phyloP scores from a whole-genome alignment of 805 yeast species.

The Wickerhamiella slavikovae region DNA sequence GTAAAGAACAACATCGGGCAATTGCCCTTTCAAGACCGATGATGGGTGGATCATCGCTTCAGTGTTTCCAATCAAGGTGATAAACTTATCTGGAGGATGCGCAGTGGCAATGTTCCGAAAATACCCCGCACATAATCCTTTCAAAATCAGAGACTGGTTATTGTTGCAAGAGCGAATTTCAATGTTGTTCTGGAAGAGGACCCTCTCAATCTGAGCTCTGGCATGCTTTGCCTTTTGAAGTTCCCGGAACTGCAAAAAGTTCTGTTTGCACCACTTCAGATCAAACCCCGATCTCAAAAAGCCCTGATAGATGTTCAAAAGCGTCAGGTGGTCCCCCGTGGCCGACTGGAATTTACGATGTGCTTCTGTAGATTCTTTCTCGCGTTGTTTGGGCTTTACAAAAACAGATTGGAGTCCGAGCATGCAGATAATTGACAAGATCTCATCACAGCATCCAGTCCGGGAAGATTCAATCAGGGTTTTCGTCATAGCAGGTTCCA shows the following conservation, averaged over 20 bases:
- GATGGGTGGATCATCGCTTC: slow-evolving; percentile 69
- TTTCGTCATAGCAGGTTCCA: slow-evolving; percentile 78
- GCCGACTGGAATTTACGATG: slow-evolving; percentile 31
- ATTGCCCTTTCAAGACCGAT: slow-evolving; percentile 54
- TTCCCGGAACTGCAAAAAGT: slow-evolving; percentile 58
- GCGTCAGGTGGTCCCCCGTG: slow-evolving; percentile 62
- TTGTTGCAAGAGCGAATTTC: slow-evolving; percentile 12
- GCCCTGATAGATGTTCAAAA: slow-evolving; percentile 53
- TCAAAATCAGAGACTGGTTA: slow-evolving; percentile 23
- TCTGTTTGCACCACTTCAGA: slow-evolving; percentile 66
- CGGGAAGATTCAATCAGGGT: slow-evolving; percentile 43
- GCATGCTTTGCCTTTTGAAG: slow-evolving; percentile 49
- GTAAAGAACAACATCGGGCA: slow-evolving; percentile 53
- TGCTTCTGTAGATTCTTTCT: slow-evolving; percentile 43
- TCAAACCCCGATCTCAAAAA: slow-evolving; percentile 56
- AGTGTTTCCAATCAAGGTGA: slow-evolving; percentile 19
- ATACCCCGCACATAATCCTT: slow-evolving; percentile 43
- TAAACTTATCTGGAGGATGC: slow-evolving; percentile 36
- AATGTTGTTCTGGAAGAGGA: slow-evolving; percentile 11
- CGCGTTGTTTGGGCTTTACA: slow-evolving; percentile 42
- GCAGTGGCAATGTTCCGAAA: slow-evolving; percentile 46
- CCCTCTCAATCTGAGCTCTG: slow-evolving; percentile 43
- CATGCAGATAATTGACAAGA: slow-evolving; percentile 63
- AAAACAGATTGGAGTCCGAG: slow-evolving; percentile 58
- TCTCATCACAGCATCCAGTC: slow-evolving; percentile 41